phyloP scores from a whole-genome alignment of 345 rosid species.

The Iberis pinnata region DNA sequence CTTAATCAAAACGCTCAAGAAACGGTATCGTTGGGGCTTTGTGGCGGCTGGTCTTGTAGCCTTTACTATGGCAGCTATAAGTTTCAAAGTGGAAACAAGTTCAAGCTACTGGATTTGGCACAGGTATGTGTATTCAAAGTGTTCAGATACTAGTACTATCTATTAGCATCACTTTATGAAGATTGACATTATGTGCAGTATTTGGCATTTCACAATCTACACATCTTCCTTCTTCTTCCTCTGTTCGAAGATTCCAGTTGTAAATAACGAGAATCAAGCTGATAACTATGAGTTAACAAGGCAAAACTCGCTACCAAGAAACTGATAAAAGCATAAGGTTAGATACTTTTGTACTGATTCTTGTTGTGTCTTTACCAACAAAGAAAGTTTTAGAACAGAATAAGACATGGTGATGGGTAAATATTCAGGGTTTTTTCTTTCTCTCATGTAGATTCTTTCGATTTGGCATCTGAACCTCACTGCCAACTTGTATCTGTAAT shows the following conservation, averaged over 20 bases:
- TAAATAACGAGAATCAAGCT: conserved; percentile 34
- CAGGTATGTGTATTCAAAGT: conserved; percentile 41
- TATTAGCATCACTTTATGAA: neutral
- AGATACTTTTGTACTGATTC: conserved; percentile 13
- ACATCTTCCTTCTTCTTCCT: conserved; percentile 90
- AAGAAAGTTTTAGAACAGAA: conserved; percentile 24
- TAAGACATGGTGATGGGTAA: conserved; percentile 21
- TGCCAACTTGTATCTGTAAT: too few species aligned
- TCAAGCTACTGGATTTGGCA: conserved; percentile 98
- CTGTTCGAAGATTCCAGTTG: conserved; percentile 56
- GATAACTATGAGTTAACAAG: conserved; percentile 51
- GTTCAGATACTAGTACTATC: conserved; percentile 9
- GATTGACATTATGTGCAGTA: conserved; percentile 39
- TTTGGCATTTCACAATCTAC: conserved; percentile 80
- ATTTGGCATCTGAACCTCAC: too few species aligned
- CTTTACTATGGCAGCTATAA: conserved; percentile 55
- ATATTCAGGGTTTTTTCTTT: conserved; percentile 4
- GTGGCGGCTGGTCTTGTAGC: conserved; percentile 52
- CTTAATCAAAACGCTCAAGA: conserved; percentile 45
- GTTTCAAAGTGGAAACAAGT: conserved; percentile 75
- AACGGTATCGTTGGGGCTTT: conserved; percentile 68
- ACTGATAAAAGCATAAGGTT: conserved; percentile 18
- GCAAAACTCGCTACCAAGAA: conserved; percentile 53
- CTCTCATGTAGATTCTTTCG: too few species aligned
- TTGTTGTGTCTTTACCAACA: neutral